Base-by-base conservation (phyloP, 176 grass and related monocot genomes). In the Aegilops tauschii region DNA sequence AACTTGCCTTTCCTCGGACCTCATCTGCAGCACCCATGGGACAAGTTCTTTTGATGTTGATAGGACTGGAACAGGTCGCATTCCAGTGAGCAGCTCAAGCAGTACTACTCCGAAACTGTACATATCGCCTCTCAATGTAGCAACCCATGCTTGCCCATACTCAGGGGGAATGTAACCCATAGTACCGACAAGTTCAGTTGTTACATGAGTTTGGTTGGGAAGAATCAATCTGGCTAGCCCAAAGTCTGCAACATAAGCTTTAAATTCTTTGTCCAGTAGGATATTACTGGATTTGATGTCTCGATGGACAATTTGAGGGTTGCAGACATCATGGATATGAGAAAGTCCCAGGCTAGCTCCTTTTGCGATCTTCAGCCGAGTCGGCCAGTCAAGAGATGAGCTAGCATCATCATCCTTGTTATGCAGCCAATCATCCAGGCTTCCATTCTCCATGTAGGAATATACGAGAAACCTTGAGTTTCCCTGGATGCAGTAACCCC, bases 401-500 rank as follows among this genome's bases (percentile, higher is more conserved):
- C 82, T 90, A 62, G 30, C 68, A 12, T 84, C 65, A 16, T 65
- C 69, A 58, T 58, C 16, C 77, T 58, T 85, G 75, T 94, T 93
- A 77, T 97, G 95, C 17, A 97, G 86, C 92, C 95, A 97, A 78
- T 94, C 92, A 27, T 97, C 95, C 36, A 97, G 85, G 45, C 95
- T 97, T 12, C 95, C 95, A 81, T 97, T 97, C 86, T 97, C 92
- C 95, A 97, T 94, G 80, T 90, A 97, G 78, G 95, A 95, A 90
- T 89, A 95, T 77, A 95, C 88, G 63, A 95, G 78, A 54, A 95
- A 79, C 59, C 90, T 92, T 9, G 87, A 65, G 70, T 78, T 90
- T 73, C 88, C 88, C 59, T 88, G 81, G 40, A 92, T 91, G 83
- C 90, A 95, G 50, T 95, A 95, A 61, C 93, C 93, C 87, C 86